These are phyloP conservation scores for Pichia paraexigua DNA, from an alignment of 805 yeast genomes.

Conservation along the genomic window DNA sequence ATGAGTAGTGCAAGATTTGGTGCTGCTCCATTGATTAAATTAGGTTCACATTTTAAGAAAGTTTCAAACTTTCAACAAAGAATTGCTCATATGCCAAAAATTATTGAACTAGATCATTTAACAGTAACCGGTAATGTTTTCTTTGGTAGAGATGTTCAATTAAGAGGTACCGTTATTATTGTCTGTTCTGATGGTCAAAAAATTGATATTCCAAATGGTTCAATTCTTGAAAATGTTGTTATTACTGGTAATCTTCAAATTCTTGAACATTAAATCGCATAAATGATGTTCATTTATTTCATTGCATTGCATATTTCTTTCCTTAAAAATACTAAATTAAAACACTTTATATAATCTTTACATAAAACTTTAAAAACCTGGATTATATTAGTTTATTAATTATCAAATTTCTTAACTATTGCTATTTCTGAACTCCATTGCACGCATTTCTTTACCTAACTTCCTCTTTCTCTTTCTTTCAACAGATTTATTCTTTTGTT, in stretches of 20 bases:
- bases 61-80: slow-evolving; percentile 85
- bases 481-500: slow-evolving; percentile 72
- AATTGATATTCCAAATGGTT: slow-evolving; percentile 96
- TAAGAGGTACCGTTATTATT: slow-evolving; percentile 95
- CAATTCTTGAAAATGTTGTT: slow-evolving; percentile 90
- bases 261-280: slow-evolving; percentile 50
- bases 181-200: slow-evolving; percentile 96
- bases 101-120: slow-evolving; percentile 92
- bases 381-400: too few species aligned
- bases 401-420: not conserved
- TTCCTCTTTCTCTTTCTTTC: slow-evolving; percentile 83
- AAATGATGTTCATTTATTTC: not conserved
- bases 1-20: slow-evolving; percentile 82
- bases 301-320: not conserved
- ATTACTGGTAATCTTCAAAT: slow-evolving; percentile 95
- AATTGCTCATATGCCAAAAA: slow-evolving; percentile 92
- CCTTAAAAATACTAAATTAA: not conserved
- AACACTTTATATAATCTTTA: not conserved
- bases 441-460: slow-evolving; percentile 70
- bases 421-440: slow-evolving; percentile 23
- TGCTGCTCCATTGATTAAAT: slow-evolving; percentile 88
- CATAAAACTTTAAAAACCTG: not conserved
- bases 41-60: slow-evolving; percentile 95
- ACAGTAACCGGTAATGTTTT: slow-evolving; percentile 95
- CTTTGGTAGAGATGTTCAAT: slow-evolving; percentile 81